phyloP scores from a whole-genome alignment of 495 filamentous ascomycete species.

The Aspergillus avenaceus region DNA sequence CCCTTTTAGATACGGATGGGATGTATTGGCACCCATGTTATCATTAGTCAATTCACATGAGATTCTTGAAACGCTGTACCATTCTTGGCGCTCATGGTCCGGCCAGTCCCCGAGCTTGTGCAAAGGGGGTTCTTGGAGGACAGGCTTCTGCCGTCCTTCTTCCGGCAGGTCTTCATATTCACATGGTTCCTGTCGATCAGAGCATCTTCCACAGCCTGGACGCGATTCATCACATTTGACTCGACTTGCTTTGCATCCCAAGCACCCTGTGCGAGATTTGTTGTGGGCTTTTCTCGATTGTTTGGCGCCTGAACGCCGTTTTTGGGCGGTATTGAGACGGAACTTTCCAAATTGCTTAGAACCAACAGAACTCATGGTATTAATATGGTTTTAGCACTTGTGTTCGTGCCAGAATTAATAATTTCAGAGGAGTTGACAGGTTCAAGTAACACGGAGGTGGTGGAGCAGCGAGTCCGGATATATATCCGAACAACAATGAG shows the following conservation, averaged over 20 bases:
- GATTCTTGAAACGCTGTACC: not conserved
- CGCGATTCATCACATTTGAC: not conserved
- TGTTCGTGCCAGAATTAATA: no score
- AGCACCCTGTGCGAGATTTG: conserved; percentile 1
- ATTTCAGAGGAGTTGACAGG: no score
- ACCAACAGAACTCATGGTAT: no score
- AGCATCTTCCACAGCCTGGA: not conserved
- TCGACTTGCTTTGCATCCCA: not conserved
- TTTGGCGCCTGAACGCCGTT: not conserved
- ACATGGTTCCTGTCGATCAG: not conserved
- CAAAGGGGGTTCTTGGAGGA: not conserved
- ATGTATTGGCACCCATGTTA: not conserved
- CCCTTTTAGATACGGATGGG: not conserved
- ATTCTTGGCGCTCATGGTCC: not conserved
- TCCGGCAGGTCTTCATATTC: not conserved
- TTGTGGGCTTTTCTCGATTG: not conserved
- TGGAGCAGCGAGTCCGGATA: no score
- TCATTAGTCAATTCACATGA: not conserved
- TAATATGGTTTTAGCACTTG: no score
- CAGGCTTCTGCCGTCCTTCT: not conserved
- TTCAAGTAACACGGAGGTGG: no score
- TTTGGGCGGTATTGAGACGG: not conserved
- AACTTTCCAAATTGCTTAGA: not conserved
- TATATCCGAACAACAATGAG: no score
- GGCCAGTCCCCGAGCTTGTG: not conserved